Percentiles rank a stretch among this genome's conserved stretches.
Conservation (phyloP, 129 eudicot genomes). For the Flaveria trinervia region DNA sequence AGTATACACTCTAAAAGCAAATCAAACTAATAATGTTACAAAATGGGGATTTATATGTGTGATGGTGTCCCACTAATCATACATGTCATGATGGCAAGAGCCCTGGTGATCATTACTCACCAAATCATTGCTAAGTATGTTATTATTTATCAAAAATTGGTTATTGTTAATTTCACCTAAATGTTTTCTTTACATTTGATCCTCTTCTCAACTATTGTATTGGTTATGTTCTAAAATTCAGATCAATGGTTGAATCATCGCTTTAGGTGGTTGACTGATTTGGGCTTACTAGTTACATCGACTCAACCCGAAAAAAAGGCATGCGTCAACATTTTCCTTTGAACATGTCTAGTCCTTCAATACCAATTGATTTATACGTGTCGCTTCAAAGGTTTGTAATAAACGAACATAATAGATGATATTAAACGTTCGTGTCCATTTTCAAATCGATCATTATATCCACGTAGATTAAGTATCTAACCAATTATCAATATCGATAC, state of each 20-base stretch:
- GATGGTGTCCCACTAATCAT: constrained; percentile 23
- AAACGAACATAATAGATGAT: neutral
- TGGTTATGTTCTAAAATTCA: no score
- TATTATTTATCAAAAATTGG: neutral
- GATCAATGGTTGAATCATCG: no score
- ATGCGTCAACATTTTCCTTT: neutral
- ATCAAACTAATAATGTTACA: neutral
- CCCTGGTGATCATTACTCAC: constrained; percentile 1
- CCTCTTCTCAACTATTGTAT: neutral
- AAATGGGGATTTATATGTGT: constrained; percentile 8
- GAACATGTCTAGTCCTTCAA: neutral
- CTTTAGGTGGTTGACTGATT: no score
- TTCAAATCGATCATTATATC: neutral
- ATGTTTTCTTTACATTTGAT: neutral
- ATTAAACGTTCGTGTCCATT: neutral
- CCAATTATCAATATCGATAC: neutral
- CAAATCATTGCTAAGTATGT: constrained; percentile 1
- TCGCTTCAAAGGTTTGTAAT: neutral
- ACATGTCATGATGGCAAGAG: constrained; percentile 19
- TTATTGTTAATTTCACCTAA: constrained; percentile 5
- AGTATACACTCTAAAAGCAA: neutral
- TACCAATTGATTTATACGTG: neutral
- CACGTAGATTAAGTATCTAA: neutral
- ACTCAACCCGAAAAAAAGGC: no score
- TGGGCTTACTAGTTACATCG: no score